Percentiles rank a stretch among this genome's conserved stretches.
These are phyloP conservation scores for Phytopythium vexans DNA, from an alignment of 352 stramenopile genomes.

Conservation along the genomic window DNA sequence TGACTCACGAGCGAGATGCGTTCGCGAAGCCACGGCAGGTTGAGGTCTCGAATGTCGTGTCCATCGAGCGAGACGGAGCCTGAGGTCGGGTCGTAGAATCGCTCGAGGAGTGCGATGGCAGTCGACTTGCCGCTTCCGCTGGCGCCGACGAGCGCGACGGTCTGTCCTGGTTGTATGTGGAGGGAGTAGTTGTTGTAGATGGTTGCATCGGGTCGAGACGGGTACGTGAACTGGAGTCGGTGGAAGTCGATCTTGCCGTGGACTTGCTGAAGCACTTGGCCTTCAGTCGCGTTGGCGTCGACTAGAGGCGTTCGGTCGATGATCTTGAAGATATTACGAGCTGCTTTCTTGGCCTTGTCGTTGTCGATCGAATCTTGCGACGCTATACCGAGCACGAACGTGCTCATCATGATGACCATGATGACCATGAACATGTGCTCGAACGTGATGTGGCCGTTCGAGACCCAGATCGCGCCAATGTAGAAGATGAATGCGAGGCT, in stretches of 20 bases:
- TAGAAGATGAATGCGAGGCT: conserved; percentile 67
- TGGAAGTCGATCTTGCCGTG: conserved; percentile 36
- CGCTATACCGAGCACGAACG: conserved; percentile 22
- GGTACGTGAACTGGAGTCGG: conserved; percentile 57
- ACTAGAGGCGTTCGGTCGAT: conserved; percentile 42
- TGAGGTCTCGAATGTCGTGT: too few species aligned
- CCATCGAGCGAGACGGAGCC: too few species aligned
- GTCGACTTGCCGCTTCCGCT: too few species aligned
- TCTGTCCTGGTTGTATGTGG: too few species aligned
- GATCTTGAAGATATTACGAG: conserved; percentile 37
- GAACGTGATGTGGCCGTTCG: conserved; percentile 51
- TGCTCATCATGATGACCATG: conserved; percentile 48
- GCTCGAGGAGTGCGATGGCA: too few species aligned
- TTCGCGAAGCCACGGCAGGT: too few species aligned
- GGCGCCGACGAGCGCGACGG: too few species aligned
- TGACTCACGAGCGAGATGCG: too few species aligned
- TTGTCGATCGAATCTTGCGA: conserved; percentile 17
- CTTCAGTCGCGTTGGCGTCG: conserved; percentile 32
- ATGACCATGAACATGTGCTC: conserved; percentile 71
- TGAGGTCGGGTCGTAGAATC: too few species aligned
- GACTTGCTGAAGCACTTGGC: conserved; percentile 6
- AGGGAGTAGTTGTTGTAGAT: too few species aligned
- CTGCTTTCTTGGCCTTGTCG: conserved; percentile 20
- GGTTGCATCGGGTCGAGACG: conserved; percentile 31
- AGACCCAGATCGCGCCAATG: conserved; percentile 42